Conservation (phyloP, 768 basidiomycete genomes). For the Pisolithus albus region DNA sequence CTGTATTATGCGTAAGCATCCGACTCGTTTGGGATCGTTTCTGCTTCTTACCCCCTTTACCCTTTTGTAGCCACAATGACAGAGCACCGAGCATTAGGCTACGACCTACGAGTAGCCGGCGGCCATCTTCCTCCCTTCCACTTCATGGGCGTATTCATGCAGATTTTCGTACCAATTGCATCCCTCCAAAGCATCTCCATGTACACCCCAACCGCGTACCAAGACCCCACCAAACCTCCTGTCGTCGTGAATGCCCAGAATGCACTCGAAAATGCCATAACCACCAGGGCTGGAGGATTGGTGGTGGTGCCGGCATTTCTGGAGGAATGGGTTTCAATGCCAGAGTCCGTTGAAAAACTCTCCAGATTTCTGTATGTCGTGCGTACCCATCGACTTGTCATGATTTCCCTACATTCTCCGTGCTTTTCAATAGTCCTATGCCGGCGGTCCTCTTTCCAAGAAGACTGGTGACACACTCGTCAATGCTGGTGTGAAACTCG, state of each 20-base stretch:
- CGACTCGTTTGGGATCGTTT: neutral
- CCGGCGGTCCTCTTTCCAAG: conserved; percentile 32
- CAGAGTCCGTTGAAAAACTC: conserved; percentile 13
- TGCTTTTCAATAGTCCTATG: conserved; percentile 20
- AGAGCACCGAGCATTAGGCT: conserved; percentile 5
- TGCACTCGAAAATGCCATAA: conserved; percentile 12
- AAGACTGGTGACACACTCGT: conserved; percentile 32
- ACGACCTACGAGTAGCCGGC: conserved; percentile 1
- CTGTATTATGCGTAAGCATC: conserved; percentile 27
- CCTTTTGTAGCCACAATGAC: conserved; percentile 4
- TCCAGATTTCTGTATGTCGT: conserved; percentile 17
- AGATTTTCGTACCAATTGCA: conserved; percentile 10
- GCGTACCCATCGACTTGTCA: neutral
- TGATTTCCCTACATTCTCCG: neutral
- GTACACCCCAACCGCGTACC: conserved; percentile 15
- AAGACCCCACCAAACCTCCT: conserved; percentile 11
- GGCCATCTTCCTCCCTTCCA: conserved; percentile 21
- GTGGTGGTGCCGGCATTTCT: conserved; percentile 19
- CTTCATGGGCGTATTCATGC: conserved; percentile 11
- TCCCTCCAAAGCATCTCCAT: conserved; percentile 10
- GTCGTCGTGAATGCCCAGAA: conserved; percentile 16
- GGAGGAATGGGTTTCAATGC: conserved; percentile 15
- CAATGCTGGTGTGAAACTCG: conserved; percentile 28
- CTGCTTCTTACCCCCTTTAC: neutral
- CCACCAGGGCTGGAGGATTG: conserved; percentile 11